These are phyloP conservation scores for Metarhizium sp. DNA, from an alignment of 2,329 filamentous ascomycete species.

Conservation along the genomic window DNA sequence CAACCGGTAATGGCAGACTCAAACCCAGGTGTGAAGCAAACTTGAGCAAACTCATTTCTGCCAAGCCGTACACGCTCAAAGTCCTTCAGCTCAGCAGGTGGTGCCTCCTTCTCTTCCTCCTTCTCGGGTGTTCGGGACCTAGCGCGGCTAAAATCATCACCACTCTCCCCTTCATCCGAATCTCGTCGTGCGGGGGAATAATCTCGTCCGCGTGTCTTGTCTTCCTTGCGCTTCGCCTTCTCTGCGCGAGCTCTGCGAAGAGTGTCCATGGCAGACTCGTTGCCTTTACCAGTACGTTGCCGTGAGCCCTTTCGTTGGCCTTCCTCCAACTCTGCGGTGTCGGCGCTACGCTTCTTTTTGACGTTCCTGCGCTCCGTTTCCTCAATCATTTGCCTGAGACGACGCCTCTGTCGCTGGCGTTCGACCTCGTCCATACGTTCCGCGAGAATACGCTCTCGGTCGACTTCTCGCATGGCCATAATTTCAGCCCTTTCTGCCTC, in stretches of 20 bases:
- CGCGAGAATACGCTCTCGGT: constrained; percentile 82
- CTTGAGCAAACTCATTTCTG: constrained; percentile 75
- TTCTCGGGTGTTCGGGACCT: constrained; percentile 48
- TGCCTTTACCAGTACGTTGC: constrained; percentile 46
- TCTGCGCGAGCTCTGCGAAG: constrained; percentile 53
- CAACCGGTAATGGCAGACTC: constrained; percentile 73
- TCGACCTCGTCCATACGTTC: constrained; percentile 79
- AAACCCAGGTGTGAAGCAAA: constrained; percentile 90
- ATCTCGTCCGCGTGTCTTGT: constrained; percentile 53
- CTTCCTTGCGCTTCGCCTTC: constrained; percentile 40
- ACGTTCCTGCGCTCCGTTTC: constrained; percentile 45
- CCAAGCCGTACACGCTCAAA: constrained; percentile 78
- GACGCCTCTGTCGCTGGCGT: constrained; percentile 69
- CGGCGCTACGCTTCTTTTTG: constrained; percentile 69
- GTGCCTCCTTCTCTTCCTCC: constrained; percentile 59
- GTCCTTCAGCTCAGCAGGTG: constrained; percentile 66
- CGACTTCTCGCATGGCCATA: constrained; percentile 78
- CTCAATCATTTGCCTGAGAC: constrained; percentile 70
- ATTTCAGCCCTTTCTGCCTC: constrained; percentile 69
- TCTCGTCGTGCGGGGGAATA: constrained; percentile 27
- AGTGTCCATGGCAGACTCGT: constrained; percentile 60
- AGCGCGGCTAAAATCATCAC: constrained; percentile 64
- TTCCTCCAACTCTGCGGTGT: constrained; percentile 70
- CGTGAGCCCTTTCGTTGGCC: constrained; percentile 62
- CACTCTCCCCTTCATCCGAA: constrained; percentile 55